Base-by-base conservation (phyloP, 1,139 yeast species). In the Pichia sp. region DNA sequence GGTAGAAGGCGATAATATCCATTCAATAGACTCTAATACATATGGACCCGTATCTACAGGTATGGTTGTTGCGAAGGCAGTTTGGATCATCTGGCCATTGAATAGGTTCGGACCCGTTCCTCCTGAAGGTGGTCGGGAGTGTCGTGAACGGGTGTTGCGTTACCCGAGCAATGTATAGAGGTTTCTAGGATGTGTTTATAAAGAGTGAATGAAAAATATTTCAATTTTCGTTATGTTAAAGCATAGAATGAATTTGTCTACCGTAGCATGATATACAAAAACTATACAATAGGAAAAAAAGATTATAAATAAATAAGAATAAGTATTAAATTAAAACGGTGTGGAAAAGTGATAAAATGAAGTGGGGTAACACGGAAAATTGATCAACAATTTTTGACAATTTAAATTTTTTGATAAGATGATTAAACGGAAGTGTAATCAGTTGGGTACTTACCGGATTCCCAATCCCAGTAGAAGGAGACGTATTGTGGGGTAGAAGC, bases 11-110 rank as follows among this genome's bases (percentile, higher is more conserved):
- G 40, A 38, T 60, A 0, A 90, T 72, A 44, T 55, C 9, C 96
- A 88, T 59, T 85, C 95, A 1, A 69, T 89, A 4, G 97, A 90
- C 66, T 83, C 93, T 42, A 89, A 89, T 62, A 76, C 75, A 10
- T 90, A 86, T 67, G 97, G 97, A 0, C 95, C 96, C 0, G 76
- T 90, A 1, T 83, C 95, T 34, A 75, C 81, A 44, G 96, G 90
- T 0, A 68, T 89, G 53, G 83, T 88, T 21, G 62, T 85, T 17
- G 96, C 96, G 2, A 84, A 79, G 58, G 95, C 84, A 1, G 71
- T 78, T 1, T 63, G 67, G 35, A 72, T 88, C 2, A 62, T 88
- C 39, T 86, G 86, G 82, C 96, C 96, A 0, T 69, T 76, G 8
- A 49, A 43, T 32, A 49, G 50, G 33, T 49, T 49, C 36, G 81